Evolutionary conservation across 116 monocot species (phyloP).

Genomic region (Iris pallida): DNA sequence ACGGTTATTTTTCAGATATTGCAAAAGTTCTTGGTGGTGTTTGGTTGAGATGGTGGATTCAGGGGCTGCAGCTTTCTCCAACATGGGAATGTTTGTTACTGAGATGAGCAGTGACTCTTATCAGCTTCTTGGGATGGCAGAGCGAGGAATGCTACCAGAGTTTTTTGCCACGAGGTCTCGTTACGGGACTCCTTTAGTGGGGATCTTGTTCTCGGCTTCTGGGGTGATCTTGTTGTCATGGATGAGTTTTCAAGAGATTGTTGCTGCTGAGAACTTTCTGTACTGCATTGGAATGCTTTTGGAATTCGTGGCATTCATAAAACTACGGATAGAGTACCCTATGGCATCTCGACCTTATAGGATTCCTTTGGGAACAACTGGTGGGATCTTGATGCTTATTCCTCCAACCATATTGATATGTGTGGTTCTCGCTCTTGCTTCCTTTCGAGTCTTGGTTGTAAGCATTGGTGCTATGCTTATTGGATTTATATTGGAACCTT

Average conservation of each 20-base stretch:
- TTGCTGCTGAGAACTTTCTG: conserved; percentile 68
- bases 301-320: conserved; percentile 60
- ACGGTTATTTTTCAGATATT: conserved; percentile 73
- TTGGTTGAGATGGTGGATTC: conserved; percentile 72
- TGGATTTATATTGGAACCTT: conserved; percentile 45
- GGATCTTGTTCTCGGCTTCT: conserved; percentile 72
- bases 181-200: conserved; percentile 70
- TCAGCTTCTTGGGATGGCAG: conserved; percentile 85
- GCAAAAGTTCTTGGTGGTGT: conserved; percentile 57
- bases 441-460: conserved; percentile 44
- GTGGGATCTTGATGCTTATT: conserved; percentile 47
- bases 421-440: conserved; percentile 47
- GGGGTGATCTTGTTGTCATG: conserved; percentile 59
- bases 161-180: conserved; percentile 59
- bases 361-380: conserved; percentile 44
- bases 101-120: conserved; percentile 88
- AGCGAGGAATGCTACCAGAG: conserved; percentile 77
- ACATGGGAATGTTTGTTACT: conserved; percentile 82
- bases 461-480: conserved; percentile 40
- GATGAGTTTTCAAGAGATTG: conserved; percentile 72
- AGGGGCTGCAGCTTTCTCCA: conserved; percentile 65
- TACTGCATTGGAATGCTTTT: conserved; percentile 73
- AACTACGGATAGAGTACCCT: conserved; percentile 33
- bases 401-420: conserved; percentile 48
- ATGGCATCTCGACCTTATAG: conserved; percentile 41